Evolutionary conservation across 2,329 filamentous ascomycete species (phyloP).

Genomic region (Scytalidium lignicola): DNA sequence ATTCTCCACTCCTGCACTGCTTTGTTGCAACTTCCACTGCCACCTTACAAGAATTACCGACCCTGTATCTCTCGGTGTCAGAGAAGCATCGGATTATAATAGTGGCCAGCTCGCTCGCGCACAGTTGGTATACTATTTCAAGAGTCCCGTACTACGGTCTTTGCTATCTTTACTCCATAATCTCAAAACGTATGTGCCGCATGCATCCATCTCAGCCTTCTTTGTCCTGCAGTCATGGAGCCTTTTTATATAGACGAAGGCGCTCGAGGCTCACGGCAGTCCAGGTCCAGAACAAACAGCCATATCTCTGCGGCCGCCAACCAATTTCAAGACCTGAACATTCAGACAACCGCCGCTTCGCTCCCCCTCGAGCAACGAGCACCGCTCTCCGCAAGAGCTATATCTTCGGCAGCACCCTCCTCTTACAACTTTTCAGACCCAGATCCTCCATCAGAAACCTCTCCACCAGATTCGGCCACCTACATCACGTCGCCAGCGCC

Average conservation of each 20-base stretch:
- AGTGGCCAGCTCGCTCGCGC: background rate
- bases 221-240: slow-evolving; percentile 22
- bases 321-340: slow-evolving; percentile 25
- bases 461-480: slow-evolving; percentile 9
- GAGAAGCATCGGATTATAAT: background rate
- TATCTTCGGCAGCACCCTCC: slow-evolving; percentile 15
- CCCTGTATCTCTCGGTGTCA: background rate
- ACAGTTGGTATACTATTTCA: background rate
- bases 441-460: background rate
- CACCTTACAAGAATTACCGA: background rate
- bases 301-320: slow-evolving; percentile 22
- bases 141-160: background rate
- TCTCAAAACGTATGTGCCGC: slow-evolving; percentile 22
- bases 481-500: slow-evolving; percentile 19
- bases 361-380: slow-evolving; percentile 12
- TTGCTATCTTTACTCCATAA: background rate
- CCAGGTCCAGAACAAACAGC: slow-evolving; percentile 26
- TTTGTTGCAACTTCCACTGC: background rate
- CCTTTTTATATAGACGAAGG: slow-evolving; percentile 26
- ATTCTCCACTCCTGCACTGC: background rate
- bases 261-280: slow-evolving; percentile 26
- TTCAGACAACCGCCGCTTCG: slow-evolving; percentile 15
- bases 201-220: slow-evolving; percentile 24
- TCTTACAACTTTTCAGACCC: slow-evolving; percentile 5
- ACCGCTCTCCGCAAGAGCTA: slow-evolving; percentile 11